A percentile compares a stretch with the other conserved stretches of the same genome.
These are phyloP conservation scores for Botryosphaeria dothidea DNA, from an alignment of 2,329 filamentous ascomycete species.

Conservation along the genomic window DNA sequence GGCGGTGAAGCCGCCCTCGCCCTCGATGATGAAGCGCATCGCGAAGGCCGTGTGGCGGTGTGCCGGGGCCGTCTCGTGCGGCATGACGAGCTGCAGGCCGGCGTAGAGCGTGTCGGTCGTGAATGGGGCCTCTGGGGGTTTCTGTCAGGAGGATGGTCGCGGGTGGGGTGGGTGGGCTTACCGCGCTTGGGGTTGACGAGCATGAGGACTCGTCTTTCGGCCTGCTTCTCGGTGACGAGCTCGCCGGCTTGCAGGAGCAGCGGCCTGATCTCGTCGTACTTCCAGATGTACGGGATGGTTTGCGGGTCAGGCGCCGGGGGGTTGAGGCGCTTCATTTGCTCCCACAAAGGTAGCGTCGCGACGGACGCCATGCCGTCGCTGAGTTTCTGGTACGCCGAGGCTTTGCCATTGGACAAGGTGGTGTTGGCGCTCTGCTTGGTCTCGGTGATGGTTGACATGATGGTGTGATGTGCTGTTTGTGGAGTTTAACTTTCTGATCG, in stretches of 20 bases:
- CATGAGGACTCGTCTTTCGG: slow-evolving; percentile 44
- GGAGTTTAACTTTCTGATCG: not conserved
- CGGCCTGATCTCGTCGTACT: slow-evolving; percentile 39
- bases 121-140: slow-evolving; percentile 49
- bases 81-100: slow-evolving; percentile 59
- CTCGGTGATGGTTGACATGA: not conserved
- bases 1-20: slow-evolving; percentile 54
- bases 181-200: slow-evolving; percentile 39
- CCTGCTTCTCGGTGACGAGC: slow-evolving; percentile 38
- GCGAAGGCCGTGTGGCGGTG: slow-evolving; percentile 60
- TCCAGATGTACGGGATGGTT: slow-evolving; percentile 40
- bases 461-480: not conserved
- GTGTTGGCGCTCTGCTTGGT: not conserved
- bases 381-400: not conserved
- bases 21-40: slow-evolving; percentile 55
- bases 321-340: slow-evolving; percentile 50
- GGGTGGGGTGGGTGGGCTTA: not conserved
- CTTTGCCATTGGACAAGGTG: not conserved
- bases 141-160: not conserved
- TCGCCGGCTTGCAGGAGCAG: slow-evolving; percentile 39
- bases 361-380: slow-evolving; percentile 20
- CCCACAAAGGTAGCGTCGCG: slow-evolving; percentile 45
- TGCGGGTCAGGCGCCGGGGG: slow-evolving; percentile 50
- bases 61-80: slow-evolving; percentile 56
- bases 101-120: slow-evolving; percentile 62